Base-by-base conservation (phyloP, 2,329 filamentous ascomycete species). In the Fusarium sp. region DNA sequence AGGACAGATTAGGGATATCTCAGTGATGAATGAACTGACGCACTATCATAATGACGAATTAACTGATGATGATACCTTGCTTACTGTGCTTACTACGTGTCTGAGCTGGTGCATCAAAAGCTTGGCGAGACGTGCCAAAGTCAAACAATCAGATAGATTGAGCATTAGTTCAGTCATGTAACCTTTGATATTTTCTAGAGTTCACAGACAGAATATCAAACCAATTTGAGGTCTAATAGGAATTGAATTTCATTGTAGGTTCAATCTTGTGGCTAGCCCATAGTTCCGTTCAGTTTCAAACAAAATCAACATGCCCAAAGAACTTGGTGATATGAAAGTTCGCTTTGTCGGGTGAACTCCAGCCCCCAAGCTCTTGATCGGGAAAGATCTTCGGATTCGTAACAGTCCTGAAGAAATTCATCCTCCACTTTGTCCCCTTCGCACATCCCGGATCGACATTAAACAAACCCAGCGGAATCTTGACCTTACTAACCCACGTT, bases 341-440 rank as follows among this genome's bases (percentile, higher is more conserved):
- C 1, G 85, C 81, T 74, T 83, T 77, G 66, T 85, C 76, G 2
- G 85, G 84, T 6, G 83, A 79, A 65, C 76, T 86, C 86, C 86
- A 87, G 12, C 81, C 85, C 22, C 85, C 85, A 10, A 86, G 78
- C 3, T 67, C 72, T 76, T 86, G 85, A 39, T 83, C 79, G 1
- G 86, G 85, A 71, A 80, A 87, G 14, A 79, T 85, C 3, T 79
- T 76, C 1, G 82, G 81, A 31, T 81, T 80, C 8, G 83, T 84
- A 35, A 86, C 76, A 7, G 85, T 87, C 48, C 86, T 81, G 77
- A 87, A 85, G 70, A 87, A 87, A 75, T 87, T 87, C 85, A 87
- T 87, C 64, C 86, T 81, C 86, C 86, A 87, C 68, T 79, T 59
- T 2, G 85, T 86, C 28, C 84, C 83, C 67, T 79, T 77, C 4